phyloP scores from a whole-genome alignment of 2,329 filamentous ascomycete species.

The Aspergillus texensis region DNA sequence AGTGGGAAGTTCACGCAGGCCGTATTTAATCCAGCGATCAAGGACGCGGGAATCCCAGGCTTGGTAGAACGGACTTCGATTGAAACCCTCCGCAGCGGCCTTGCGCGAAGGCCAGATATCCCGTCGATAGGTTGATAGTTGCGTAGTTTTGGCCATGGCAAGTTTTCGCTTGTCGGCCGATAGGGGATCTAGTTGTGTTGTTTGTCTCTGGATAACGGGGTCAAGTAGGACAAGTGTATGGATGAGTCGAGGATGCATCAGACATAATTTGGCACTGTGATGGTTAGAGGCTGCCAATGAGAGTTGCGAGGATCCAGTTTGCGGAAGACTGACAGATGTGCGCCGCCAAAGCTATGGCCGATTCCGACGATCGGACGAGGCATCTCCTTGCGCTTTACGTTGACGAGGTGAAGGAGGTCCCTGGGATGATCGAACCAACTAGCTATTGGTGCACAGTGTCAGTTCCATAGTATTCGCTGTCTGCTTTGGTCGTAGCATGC shows the following conservation, averaged over 20 bases:
- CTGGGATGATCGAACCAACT: conserved; percentile 84
- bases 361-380: conserved; percentile 80
- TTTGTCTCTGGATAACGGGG: conserved; percentile 67
- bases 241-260: conserved; percentile 81
- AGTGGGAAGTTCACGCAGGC: conserved; percentile 75
- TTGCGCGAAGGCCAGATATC: conserved; percentile 79
- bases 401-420: conserved; percentile 83
- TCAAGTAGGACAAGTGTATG: conserved; percentile 78
- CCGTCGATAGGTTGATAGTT: conserved; percentile 70
- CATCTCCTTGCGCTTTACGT: conserved; percentile 77
- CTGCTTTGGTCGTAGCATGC: not conserved
- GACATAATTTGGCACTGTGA: conserved; percentile 63
- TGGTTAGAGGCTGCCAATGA: conserved; percentile 6
- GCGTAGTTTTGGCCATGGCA: conserved; percentile 40
- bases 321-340: conserved; percentile 57
- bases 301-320: not conserved
- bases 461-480: conserved; percentile 12
- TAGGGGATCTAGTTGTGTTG: conserved; percentile 41
- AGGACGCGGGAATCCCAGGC: conserved; percentile 81
- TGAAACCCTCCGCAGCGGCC: conserved; percentile 69
- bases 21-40: conserved; percentile 70
- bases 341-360: conserved; percentile 87
- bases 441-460: conserved; percentile 52
- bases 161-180: conserved; percentile 24
- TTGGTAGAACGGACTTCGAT: conserved; percentile 73